Conservation (phyloP, 345 rosid species). For the Balakata baccata region DNA sequence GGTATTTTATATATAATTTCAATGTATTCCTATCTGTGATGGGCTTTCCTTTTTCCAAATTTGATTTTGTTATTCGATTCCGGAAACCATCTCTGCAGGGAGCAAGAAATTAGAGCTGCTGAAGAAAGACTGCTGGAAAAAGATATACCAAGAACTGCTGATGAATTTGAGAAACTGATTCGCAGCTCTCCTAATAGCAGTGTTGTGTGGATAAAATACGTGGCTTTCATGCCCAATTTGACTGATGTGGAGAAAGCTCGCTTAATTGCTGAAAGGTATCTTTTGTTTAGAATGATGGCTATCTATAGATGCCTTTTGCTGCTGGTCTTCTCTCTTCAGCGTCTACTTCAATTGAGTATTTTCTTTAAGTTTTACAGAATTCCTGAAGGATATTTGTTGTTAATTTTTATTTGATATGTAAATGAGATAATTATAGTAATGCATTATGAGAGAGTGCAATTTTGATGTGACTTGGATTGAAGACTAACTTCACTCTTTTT, state of each 20-base stretch:
- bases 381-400: not conserved
- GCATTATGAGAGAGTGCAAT: not conserved
- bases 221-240: conserved; percentile 75
- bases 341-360: no score
- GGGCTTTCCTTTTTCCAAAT: not conserved
- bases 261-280: conserved; percentile 82
- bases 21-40: not conserved
- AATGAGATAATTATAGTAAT: not conserved
- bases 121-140: conserved; percentile 82
- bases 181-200: conserved; percentile 94
- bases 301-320: not conserved
- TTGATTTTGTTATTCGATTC: not conserved
- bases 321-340: no score
- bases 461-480: not conserved
- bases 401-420: not conserved
- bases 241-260: conserved; percentile 90
- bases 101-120: conserved; percentile 78
- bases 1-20: conserved; percentile 36
- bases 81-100: conserved; percentile 43
- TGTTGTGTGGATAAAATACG: conserved; percentile 85
- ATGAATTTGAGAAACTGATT: conserved; percentile 85
- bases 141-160: conserved; percentile 74
- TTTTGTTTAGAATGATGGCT: not conserved
- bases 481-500: not conserved
- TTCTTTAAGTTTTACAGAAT: not conserved